Percentiles rank a stretch among this genome's conserved stretches.
These are phyloP conservation scores for Pseudozyma hubeiensis DNA, from an alignment of 1,284 basidiomycete species.

Conservation along the genomic window DNA sequence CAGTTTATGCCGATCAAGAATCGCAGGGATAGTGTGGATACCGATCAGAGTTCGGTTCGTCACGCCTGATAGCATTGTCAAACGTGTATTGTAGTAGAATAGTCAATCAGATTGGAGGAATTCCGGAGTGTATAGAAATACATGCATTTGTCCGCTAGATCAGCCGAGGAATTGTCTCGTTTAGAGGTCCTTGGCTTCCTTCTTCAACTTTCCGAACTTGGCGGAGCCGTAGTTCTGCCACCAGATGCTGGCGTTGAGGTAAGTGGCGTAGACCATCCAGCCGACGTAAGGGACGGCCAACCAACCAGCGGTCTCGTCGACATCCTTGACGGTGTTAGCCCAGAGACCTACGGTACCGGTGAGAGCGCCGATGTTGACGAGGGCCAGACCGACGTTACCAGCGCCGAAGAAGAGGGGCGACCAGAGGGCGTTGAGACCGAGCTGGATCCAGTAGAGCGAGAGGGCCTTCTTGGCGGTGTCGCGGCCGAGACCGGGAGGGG, in stretches of 20 bases:
- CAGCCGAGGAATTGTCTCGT: neutral
- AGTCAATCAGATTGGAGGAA: neutral
- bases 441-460: slow-evolving; percentile 78
- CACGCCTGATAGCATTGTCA: slow-evolving; percentile 13
- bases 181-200: slow-evolving; percentile 53
- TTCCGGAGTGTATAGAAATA: neutral
- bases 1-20: slow-evolving; percentile 59
- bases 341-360: slow-evolving; percentile 74
- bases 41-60: slow-evolving; percentile 44
- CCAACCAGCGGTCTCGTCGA: slow-evolving; percentile 62
- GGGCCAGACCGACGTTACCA: slow-evolving; percentile 70
- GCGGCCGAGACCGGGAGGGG: slow-evolving; percentile 60
- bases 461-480: slow-evolving; percentile 74
- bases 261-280: slow-evolving; percentile 77
- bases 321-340: slow-evolving; percentile 55
- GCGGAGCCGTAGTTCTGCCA: slow-evolving; percentile 68
- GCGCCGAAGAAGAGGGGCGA: slow-evolving; percentile 79
- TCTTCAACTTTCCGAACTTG: slow-evolving; percentile 53
- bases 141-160: neutral
- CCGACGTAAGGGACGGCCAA: slow-evolving; percentile 55
- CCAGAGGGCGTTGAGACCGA: slow-evolving; percentile 78
- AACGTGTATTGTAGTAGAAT: too few relatives aligned
- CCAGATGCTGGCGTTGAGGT: slow-evolving; percentile 78
- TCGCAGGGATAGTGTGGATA: slow-evolving; percentile 45
- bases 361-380: slow-evolving; percentile 76